Percentiles rank a stretch among this genome's conserved stretches.
Conservation (phyloP, 331 rosid genomes). For the Erythrophleum ivorense region DNA sequence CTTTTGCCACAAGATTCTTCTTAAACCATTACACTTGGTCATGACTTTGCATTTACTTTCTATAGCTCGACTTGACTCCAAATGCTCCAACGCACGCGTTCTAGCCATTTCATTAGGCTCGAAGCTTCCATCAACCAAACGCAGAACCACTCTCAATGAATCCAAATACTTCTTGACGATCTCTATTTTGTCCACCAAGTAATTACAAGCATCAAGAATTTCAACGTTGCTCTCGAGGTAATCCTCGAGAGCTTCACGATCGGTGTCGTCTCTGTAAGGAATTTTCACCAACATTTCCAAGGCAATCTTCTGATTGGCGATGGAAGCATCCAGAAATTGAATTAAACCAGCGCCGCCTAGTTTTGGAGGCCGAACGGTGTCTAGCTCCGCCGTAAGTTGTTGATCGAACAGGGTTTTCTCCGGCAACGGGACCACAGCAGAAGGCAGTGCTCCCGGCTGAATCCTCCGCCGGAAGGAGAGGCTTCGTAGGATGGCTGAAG, state of each 20-base stretch:
- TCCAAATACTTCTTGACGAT: slow-evolving; percentile 38
- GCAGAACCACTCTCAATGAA: slow-evolving; percentile 42
- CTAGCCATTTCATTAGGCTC: slow-evolving; percentile 16
- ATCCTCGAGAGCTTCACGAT: slow-evolving; percentile 38
- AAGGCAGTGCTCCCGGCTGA: neutral
- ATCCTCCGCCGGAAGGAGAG: slow-evolving; percentile 34
- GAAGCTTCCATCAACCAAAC: slow-evolving; percentile 37
- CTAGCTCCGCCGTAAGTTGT: slow-evolving; percentile 42
- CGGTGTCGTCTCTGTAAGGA: slow-evolving; percentile 24
- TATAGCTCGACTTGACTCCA: slow-evolving; percentile 37
- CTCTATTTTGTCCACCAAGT: slow-evolving; percentile 46
- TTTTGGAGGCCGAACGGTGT: slow-evolving; percentile 28
- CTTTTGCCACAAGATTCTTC: slow-evolving; percentile 40
- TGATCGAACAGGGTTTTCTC: slow-evolving; percentile 39
- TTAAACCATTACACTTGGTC: slow-evolving; percentile 16
- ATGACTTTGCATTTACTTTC: slow-evolving; percentile 29
- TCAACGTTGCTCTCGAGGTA: slow-evolving; percentile 50
- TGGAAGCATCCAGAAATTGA: slow-evolving; percentile 50
- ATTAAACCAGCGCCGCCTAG: slow-evolving; percentile 31
- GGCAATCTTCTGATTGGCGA: slow-evolving; percentile 50
- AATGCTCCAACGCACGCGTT: slow-evolving; percentile 39
- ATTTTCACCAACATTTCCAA: slow-evolving; percentile 33
- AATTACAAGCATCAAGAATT: slow-evolving; percentile 55
- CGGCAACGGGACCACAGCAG: slow-evolving; percentile 43
- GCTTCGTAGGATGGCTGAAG: slow-evolving; percentile 44